Base-by-base conservation (phyloP, 352 stramenopile species). In the Thalassiosira hispida region DNA sequence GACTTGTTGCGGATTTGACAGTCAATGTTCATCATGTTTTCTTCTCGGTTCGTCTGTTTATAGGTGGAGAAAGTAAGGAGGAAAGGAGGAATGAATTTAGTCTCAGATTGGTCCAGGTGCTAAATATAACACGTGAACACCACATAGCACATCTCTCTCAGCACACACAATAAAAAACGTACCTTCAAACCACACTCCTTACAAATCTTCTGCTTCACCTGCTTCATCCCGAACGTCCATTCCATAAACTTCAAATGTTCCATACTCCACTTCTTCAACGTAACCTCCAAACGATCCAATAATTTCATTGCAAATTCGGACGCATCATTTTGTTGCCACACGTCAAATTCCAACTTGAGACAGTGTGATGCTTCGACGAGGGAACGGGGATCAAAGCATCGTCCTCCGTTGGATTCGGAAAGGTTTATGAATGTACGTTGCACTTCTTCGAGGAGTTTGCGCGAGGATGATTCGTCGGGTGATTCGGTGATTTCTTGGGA, bases 301-400 rank as follows among this genome's bases (percentile, higher is more conserved):
- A 99, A 88, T 76, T 99, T 99, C 78, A 98, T 97, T 56, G 96
- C 98, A 91, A 99, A 99, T 81, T 99, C 98, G 25, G 94, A 97
- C 1, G 97, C 97, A 85, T 99, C 98, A 82, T 99, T 99, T 85
- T 99, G 98, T 81, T 99, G 97, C 86, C 98, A 99, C 6, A 99
- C 96, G 59, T 95, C 91, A 73, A 95, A 96, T 62, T 97, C 96
- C 25, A 99, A 93, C 56, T 96, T 97, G 60, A 97, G 87, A 81
- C 91, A 95, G 42, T 88, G 83, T 73, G 90, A 94, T 0, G 92
- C 92, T 69, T 96, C 93, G 31, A 97, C 92, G 18, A 97, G 81
- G 14, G 83, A 82, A 35, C 85, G 78, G 33, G 94, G 94, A 82
- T 97, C 93, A 72, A 95, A 96, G 61, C 90, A 95, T 16, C 90